Evolutionary conservation across 257 asterid genomes (phyloP).

Genomic region (Capsicum chinense): DNA sequence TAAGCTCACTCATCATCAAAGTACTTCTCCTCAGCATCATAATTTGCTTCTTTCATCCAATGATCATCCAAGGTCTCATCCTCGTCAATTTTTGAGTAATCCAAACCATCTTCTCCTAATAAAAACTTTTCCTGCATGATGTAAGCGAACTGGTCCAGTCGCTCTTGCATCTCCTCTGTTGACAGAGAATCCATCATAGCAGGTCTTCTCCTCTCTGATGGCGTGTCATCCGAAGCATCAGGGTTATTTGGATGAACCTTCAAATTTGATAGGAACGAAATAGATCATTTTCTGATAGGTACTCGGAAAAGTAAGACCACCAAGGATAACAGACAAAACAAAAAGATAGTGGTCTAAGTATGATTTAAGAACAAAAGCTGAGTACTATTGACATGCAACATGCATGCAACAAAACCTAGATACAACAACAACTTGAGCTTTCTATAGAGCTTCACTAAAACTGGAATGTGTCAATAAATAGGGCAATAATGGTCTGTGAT

Average conservation of each 20-base stretch:
- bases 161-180: slow-evolving; percentile 70
- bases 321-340: not conserved
- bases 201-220: slow-evolving; percentile 34
- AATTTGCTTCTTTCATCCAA: slow-evolving; percentile 83
- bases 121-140: slow-evolving; percentile 90
- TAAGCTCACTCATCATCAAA: slow-evolving; percentile 57
- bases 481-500: not conserved
- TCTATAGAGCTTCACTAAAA: not conserved
- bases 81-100: slow-evolving; percentile 79
- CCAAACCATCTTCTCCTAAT: slow-evolving; percentile 82
- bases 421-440: not conserved
- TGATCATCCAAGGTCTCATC: slow-evolving; percentile 89
- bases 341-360: not conserved
- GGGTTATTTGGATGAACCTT: slow-evolving; percentile 38
- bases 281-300: not conserved
- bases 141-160: slow-evolving; percentile 70
- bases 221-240: slow-evolving; percentile 33
- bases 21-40: slow-evolving; percentile 95
- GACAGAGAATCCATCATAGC: slow-evolving; percentile 48
- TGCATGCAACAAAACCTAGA: not conserved
- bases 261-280: slow-evolving; percentile 13
- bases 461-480: not conserved
- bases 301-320: not conserved
- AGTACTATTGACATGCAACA: not conserved
- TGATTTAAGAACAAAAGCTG: not conserved